Evolutionary conservation across 306 rosid genomes (phyloP), one percentile per base, ranked within the genome.

Genomic region (Rosa rugosa): DNA sequence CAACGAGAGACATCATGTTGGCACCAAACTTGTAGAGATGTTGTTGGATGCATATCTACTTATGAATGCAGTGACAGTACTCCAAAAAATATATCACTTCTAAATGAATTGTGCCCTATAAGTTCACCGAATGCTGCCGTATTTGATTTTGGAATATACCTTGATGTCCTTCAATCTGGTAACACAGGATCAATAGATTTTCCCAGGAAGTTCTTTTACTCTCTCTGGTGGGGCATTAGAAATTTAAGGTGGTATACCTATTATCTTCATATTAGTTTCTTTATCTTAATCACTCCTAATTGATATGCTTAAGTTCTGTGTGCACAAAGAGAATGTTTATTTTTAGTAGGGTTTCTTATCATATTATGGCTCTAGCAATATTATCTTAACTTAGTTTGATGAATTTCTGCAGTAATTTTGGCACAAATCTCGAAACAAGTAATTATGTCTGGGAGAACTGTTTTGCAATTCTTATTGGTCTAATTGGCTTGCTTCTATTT

Each of bases 161-260:
- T 73, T 67, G 49, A 34, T 8, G 12, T 70, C 0, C n/a, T 73
- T 6, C 6, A 45, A 14, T 77, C 82, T 6, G 34, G 66, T 36
- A 44, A 22, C 2, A 16, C 45, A 0, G 56, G 20, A 16, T 64
- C 65, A 11, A 16, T 0, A 2, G 46, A 73, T 71, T 77, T 82
- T 64, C 54, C 78, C 2, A 40, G 25, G 34, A 86, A 83, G 76
- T 53, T 80, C 45, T 25, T 80, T 23, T 23, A 77, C 60, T 69
- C 80, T 53, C 74, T 86, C 38, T 86, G 83, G 86, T 80, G 86
- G 89, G 86, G 86, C 10, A 74, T 83, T 7, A 47, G 57, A 76
- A 85, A 85, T 79, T 53, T 85, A 31, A 85, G 88, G 86, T 82
- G 20, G 22, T 25, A 44, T 42, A 56, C 11, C 0, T 57, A 22